Evolutionary conservation across 257 asterid genomes (phyloP).

Genomic region (Paulownia fortunei): DNA sequence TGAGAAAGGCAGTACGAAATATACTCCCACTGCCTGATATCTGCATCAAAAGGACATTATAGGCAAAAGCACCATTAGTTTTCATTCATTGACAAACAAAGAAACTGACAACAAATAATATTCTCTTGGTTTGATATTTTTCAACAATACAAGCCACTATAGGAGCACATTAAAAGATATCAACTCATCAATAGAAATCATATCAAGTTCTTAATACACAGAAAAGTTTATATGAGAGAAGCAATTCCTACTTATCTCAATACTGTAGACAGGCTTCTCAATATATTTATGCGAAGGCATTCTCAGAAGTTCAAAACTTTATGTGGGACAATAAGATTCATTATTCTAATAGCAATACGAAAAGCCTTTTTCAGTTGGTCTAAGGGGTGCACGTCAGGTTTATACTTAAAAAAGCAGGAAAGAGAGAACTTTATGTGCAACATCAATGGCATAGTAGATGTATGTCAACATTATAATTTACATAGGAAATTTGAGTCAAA

Average conservation of each 20-base stretch:
- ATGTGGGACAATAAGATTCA: not conserved
- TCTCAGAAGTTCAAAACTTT: not conserved
- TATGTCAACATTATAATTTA: conserved; percentile 2
- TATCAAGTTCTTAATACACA: not conserved
- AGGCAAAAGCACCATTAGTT: conserved; percentile 21
- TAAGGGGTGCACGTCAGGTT: not conserved
- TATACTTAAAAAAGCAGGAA: not conserved
- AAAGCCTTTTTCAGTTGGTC: conserved; percentile 2
- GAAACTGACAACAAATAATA: not conserved
- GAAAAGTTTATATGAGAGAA: not conserved
- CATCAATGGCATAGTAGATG: not conserved
- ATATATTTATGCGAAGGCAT: not conserved
- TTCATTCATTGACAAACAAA: conserved; percentile 6
- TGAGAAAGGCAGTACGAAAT: conserved; percentile 96
- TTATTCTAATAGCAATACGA: not conserved
- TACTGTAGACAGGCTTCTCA: not conserved
- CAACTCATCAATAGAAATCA: not conserved
- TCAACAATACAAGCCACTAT: not conserved
- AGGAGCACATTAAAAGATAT: not conserved
- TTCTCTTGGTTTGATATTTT: not conserved
- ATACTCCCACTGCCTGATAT: conserved; percentile 81
- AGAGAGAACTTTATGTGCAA: not conserved
- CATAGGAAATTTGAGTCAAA: not conserved
- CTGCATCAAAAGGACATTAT: conserved; percentile 51
- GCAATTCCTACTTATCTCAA: conserved; percentile 8